These are phyloP conservation scores for Laguncularia racemosa DNA, from an alignment of 345 rosid species.

Conservation along the genomic window DNA sequence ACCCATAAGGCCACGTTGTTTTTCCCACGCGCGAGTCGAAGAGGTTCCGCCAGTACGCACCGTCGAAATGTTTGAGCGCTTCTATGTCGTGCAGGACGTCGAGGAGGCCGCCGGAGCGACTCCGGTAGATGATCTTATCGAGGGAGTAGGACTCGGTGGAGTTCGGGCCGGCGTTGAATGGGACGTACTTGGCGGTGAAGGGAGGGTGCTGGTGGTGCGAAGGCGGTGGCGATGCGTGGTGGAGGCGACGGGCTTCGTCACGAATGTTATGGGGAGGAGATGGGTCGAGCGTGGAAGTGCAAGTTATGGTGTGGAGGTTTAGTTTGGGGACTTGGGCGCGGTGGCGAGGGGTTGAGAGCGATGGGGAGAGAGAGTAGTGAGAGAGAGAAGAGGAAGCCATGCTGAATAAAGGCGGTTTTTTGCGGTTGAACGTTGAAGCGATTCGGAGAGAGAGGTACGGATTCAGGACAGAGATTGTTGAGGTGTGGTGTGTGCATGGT, in stretches of 20 bases:
- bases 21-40: slow-evolving; percentile 86
- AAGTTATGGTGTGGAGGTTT: not conserved
- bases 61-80: slow-evolving; percentile 56
- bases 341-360: not conserved
- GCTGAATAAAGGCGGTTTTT: not conserved
- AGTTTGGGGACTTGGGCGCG: not conserved
- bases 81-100: slow-evolving; percentile 82
- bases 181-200: slow-evolving; percentile 72
- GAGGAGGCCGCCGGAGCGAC: slow-evolving; percentile 74
- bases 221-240: slow-evolving; percentile 33
- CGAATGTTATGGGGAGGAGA: slow-evolving; percentile 41
- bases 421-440: no score
- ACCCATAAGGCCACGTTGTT: slow-evolving; percentile 80
- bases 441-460: no score
- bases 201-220: slow-evolving; percentile 19
- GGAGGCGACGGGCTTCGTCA: slow-evolving; percentile 63
- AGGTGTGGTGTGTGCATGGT: no score
- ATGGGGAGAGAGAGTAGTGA: slow-evolving; percentile 4
- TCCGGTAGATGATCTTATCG: slow-evolving; percentile 80
- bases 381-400: slow-evolving; percentile 11
- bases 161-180: slow-evolving; percentile 48
- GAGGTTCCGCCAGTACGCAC: slow-evolving; percentile 65
- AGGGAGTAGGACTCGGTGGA: slow-evolving; percentile 66
- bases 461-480: no score
- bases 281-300: not conserved